Conservation (phyloP, 1,284 basidiomycete genomes). For the Psilocybe mexicana region DNA sequence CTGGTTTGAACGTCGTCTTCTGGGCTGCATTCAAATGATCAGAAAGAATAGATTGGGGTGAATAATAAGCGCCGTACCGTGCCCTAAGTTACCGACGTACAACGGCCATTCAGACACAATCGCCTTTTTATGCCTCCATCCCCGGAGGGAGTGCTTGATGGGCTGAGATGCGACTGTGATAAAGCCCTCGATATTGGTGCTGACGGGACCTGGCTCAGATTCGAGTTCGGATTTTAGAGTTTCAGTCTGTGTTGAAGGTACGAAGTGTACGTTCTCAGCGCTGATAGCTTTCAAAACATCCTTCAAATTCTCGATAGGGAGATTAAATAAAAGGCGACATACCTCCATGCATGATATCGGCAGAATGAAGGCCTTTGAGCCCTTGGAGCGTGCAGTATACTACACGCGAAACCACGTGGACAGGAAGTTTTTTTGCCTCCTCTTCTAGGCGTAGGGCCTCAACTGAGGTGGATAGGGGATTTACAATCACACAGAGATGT, state of each 20-base stretch:
- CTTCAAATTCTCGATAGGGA: neutral
- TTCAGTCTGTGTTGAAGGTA: conserved; percentile 2
- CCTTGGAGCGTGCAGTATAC: conserved; percentile 3
- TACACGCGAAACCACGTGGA: conserved; percentile 17
- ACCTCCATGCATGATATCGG: conserved; percentile 22
- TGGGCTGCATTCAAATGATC: conserved; percentile 10
- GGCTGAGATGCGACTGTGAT: conserved; percentile 14
- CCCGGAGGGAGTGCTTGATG: conserved; percentile 2
- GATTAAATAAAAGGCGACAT: neutral
- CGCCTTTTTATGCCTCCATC: conserved; percentile 11
- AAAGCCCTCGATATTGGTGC: conserved; percentile 5
- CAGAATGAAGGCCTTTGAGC: conserved; percentile 10
- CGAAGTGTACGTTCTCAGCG: conserved; percentile 16
- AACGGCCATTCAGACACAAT: conserved; percentile 15
- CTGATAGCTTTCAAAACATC: conserved; percentile 4
- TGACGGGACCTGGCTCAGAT: conserved; percentile 11
- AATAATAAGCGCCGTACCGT: conserved; percentile 10
- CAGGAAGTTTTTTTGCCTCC: conserved; percentile 12
- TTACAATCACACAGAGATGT: conserved; percentile 18
- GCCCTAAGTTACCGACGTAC: conserved; percentile 11
- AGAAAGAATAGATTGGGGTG: neutral
- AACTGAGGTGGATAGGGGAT: conserved; percentile 11
- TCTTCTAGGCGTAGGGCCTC: conserved; percentile 5
- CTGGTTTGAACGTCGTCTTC: conserved; percentile 4
- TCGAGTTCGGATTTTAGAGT: conserved; percentile 4